These are phyloP conservation scores for Yamadazyma blattariae DNA, from an alignment of 1,139 yeast species.

Conservation along the genomic window DNA sequence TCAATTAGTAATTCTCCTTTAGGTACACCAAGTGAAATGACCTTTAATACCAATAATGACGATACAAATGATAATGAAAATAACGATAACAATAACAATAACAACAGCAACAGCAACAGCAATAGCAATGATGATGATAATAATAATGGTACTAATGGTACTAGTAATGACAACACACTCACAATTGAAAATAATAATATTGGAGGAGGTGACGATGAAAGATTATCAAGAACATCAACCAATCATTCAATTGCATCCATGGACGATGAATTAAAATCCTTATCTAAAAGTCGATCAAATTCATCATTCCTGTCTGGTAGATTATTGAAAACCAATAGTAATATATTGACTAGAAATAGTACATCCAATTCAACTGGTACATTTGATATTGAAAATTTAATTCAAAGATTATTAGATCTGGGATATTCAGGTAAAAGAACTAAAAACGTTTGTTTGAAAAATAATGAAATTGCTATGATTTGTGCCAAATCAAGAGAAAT, in stretches of 20 bases:
- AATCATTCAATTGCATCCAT: constrained; percentile 27
- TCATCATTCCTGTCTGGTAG: constrained; percentile 15
- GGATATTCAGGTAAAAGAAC: constrained; percentile 95
- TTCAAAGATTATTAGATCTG: constrained; percentile 87
- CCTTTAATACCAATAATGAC: constrained; percentile 6
- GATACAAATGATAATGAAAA: constrained; percentile 16
- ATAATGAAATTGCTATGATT: constrained; percentile 78
- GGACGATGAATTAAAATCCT: constrained; percentile 6
- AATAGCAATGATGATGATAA: constrained; percentile 14
- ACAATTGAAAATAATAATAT: no score
- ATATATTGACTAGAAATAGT: constrained; percentile 8
- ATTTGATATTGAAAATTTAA: constrained; percentile 81
- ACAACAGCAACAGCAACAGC: no score
- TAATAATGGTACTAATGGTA: no score
- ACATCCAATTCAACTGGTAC: constrained; percentile 24
- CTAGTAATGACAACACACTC: no score
- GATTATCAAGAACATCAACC: constrained; percentile 31
- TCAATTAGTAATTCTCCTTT: no score
- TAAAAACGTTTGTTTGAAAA: constrained; percentile 82
- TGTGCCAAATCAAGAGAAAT: constrained; percentile 88
- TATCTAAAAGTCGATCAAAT: constrained; percentile 14
- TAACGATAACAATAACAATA: background rate
- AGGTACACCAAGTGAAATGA: no score
- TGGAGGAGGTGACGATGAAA: constrained; percentile 1
- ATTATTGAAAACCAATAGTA: constrained; percentile 12